phyloP scores from a whole-genome alignment of 257 asterid species.

The Buddleja alternifolia region DNA sequence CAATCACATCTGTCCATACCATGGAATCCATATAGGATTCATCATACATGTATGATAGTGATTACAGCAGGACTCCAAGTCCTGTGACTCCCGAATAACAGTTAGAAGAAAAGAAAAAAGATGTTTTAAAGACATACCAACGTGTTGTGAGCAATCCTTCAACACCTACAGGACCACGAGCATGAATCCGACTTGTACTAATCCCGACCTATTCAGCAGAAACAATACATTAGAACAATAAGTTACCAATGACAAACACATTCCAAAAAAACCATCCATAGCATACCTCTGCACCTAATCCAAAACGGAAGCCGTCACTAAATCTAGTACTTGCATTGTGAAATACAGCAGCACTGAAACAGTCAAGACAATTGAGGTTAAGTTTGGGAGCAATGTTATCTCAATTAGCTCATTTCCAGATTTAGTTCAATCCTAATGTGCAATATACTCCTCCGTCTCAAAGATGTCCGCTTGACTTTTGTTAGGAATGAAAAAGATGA shows the following conservation, averaged over 20 bases:
- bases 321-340: slow-evolving; percentile 96
- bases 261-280: slow-evolving; percentile 6
- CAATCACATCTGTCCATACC: no score
- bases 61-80: no score
- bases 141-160: slow-evolving; percentile 93
- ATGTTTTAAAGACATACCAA: slow-evolving; percentile 52
- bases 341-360: slow-evolving; percentile 89
- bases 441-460: no score
- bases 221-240: slow-evolving; percentile 11
- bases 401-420: not conserved
- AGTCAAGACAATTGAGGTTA: slow-evolving; percentile 8
- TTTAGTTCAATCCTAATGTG: no score
- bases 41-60: no score
- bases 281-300: slow-evolving; percentile 95
- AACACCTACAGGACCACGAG: slow-evolving; percentile 98
- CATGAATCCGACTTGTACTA: slow-evolving; percentile 95
- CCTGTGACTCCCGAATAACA: no score
- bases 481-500: no score
- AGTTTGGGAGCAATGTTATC: slow-evolving; percentile 1
- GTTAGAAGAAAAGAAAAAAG: slow-evolving; percentile 1
- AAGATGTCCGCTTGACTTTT: no score
- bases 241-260: not conserved
- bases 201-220: slow-evolving; percentile 75
- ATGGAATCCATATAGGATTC: no score
- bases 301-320: slow-evolving; percentile 91